Evolutionary conservation across 2,329 filamentous ascomycete species (phyloP).

Genomic region (Colletotrichum spaethianum): DNA sequence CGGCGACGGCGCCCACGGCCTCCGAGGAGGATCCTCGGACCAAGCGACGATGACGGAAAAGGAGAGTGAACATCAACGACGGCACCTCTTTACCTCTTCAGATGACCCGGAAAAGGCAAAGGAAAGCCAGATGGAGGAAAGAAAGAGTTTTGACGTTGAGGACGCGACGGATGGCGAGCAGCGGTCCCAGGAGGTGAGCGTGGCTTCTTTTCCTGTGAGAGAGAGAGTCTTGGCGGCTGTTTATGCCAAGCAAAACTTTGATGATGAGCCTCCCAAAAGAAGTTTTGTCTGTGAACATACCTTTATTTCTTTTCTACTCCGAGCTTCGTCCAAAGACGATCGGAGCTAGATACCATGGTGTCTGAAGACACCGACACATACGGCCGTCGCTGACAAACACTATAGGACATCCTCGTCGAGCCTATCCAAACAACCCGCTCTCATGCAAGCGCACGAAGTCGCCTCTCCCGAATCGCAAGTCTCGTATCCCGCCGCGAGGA

Average conservation of each 20-base stretch:
- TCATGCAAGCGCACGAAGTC: conserved; percentile 45
- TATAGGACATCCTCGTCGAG: conserved; percentile 19
- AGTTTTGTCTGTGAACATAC: too few species aligned
- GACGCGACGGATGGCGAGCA: conserved; percentile 39
- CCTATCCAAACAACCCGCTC: conserved; percentile 21
- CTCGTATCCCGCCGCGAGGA: conserved; percentile 45
- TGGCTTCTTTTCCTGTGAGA: background rate
- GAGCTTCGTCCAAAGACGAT: background rate
- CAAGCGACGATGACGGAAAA: conserved; percentile 28
- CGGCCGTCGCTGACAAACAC: background rate
- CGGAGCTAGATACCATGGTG: too few species aligned
- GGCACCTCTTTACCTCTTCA: background rate
- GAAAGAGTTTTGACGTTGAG: conserved; percentile 34
- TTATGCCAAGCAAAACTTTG: background rate
- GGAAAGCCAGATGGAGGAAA: conserved; percentile 25
- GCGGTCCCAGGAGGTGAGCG: conserved; percentile 28
- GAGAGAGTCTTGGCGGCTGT: background rate
- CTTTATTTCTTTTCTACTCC: background rate
- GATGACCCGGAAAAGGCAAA: conserved; percentile 18
- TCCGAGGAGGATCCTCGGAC: conserved; percentile 25
- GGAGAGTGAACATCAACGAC: conserved; percentile 6
- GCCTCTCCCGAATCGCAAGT: conserved; percentile 45
- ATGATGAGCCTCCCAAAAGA: background rate
- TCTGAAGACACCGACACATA: background rate
- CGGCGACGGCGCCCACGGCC: conserved; percentile 25